Evolutionary conservation across 164 flowering plant genomes (phyloP), one percentile per base, ranked within the genome.

Genomic region (Hamamelis virginiana): DNA sequence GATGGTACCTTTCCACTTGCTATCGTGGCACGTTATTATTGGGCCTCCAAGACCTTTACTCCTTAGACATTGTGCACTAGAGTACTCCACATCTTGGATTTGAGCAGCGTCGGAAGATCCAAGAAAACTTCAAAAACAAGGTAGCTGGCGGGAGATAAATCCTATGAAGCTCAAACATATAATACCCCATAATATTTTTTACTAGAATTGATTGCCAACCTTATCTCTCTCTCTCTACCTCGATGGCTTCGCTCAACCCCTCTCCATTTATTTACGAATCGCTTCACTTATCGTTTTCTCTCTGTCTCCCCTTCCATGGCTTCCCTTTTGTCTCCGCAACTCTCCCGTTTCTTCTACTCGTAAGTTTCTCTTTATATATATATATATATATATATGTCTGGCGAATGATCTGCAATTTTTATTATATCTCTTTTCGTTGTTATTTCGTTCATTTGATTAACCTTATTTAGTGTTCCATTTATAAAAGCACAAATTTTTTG

Each of bases 111-210:
- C 41, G 2, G 41, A 33, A 6, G 41, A 33, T 33, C 41, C 41
- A 4, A 51, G 19, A 61, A 26, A 10, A 8, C 26, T 67, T 55
- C 1, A 10, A 47, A 60, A 48, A 19, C 9, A 11, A 26, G 47
- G 45, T 57, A 58, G 68, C 71, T 61, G 71, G 74, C 71, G 64
- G 78, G 70, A 75, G 74, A 55, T 62, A 38, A 75, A 27, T 28
- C 51, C 78, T 50, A 67, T 23, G 78, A 60, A 52, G 27, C 21
- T 28, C 44, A 21, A 61, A 38, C 18, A 19, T 44, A n/a, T 12
- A 46, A 0, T 13, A 9, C 22, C 19, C 26, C 26, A 3, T 14
- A 11, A 22, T n/a, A n/a, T 9, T 23, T 51, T 48, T 14, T 50
- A 26, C 21, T 18, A 18, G 19, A 18, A 43, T 46, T 4, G 5